phyloP scores from a whole-genome alignment of 2,329 filamentous ascomycete species.

The Cladosporium sphaerospermum region DNA sequence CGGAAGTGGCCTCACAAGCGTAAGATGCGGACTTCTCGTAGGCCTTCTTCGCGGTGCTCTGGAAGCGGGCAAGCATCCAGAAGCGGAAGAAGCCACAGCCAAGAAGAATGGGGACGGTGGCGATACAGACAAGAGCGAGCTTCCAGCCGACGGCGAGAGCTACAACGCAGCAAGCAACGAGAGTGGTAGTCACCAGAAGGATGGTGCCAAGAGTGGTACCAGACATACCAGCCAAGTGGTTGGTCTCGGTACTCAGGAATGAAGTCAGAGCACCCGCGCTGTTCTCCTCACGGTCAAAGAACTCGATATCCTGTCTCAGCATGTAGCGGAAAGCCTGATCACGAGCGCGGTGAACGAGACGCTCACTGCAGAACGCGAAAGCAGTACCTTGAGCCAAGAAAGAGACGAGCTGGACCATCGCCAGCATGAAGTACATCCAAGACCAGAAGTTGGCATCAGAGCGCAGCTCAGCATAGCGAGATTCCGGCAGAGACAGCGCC shows the following conservation, averaged over 20 bases:
- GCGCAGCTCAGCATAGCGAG: slow-evolving; percentile 51
- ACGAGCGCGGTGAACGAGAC: slow-evolving; percentile 74
- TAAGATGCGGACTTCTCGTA: slow-evolving; percentile 78
- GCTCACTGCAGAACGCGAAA: slow-evolving; percentile 82
- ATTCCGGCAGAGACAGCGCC: slow-evolving; percentile 53
- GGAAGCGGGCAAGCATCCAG: slow-evolving; percentile 74
- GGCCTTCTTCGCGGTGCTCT: slow-evolving; percentile 68
- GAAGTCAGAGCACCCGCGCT: slow-evolving; percentile 82
- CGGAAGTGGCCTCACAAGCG: slow-evolving; percentile 87
- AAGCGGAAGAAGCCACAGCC: slow-evolving; percentile 84
- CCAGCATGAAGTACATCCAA: slow-evolving; percentile 82
- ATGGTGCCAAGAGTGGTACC: slow-evolving; percentile 84
- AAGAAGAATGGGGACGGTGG: slow-evolving; percentile 70
- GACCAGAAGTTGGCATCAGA: slow-evolving; percentile 78
- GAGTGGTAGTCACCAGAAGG: slow-evolving; percentile 70
- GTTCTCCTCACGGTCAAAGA: slow-evolving; percentile 87
- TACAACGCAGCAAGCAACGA: slow-evolving; percentile 66
- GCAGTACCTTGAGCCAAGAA: slow-evolving; percentile 63
- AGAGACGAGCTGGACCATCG: slow-evolving; percentile 63
- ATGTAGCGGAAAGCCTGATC: slow-evolving; percentile 78
- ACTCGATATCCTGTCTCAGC: slow-evolving; percentile 85
- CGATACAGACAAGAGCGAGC: slow-evolving; percentile 72
- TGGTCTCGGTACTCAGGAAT: slow-evolving; percentile 84
- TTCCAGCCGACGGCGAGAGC: slow-evolving; percentile 80
- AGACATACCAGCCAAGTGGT: slow-evolving; percentile 79